Evolutionary conservation across 148 eudicot species (phyloP), one percentile per base, ranked within the genome.

Genomic region (Fagopyrum esculentum): DNA sequence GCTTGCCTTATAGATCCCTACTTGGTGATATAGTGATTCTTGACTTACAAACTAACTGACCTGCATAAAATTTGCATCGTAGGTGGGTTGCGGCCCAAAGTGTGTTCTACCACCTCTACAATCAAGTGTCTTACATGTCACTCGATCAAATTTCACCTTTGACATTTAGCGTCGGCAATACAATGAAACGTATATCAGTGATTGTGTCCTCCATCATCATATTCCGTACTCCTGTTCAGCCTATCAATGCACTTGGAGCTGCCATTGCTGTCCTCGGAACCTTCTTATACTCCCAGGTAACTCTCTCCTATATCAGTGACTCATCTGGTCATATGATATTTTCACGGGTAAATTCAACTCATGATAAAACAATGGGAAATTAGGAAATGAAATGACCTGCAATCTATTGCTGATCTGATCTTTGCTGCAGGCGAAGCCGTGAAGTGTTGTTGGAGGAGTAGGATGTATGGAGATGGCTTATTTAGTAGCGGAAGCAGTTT

Each of bases 31-130:
- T 4, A 4, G 4, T n/a, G 0, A 10, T 16, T 30, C 15, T 64
- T 8, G 9, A 64, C n/a, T 64, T 11, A 64, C n/a, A 64, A 64
- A 64, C 6, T 63, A 1, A n/a, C 12, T 8, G 0, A 2, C 12
- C 51, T 30, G 69, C 9, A 13, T 16, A 64, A 30, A 30, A 64
- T 63, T 30, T 63, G 45, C n/a, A 4, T 45, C 44, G 61, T 73
- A 82, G 85, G 82, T 82, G 85, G 85, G 76, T 82, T 73, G 85
- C 78, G 5, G 85, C 85, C 49, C 85, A 82, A 26, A 82, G 85
- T 63, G 82, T 82, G 70, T 82, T 82, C 75, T 82, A 82, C 71
- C 85, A 82, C 82, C 82, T 82, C 69, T 82, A 82, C 76, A 82
- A 82, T 79, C 85, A 82, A 56, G 85, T 82, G 52, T 82, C 85